Base-by-base conservation (phyloP, 345 rosid species). In the Aegle marmelos region DNA sequence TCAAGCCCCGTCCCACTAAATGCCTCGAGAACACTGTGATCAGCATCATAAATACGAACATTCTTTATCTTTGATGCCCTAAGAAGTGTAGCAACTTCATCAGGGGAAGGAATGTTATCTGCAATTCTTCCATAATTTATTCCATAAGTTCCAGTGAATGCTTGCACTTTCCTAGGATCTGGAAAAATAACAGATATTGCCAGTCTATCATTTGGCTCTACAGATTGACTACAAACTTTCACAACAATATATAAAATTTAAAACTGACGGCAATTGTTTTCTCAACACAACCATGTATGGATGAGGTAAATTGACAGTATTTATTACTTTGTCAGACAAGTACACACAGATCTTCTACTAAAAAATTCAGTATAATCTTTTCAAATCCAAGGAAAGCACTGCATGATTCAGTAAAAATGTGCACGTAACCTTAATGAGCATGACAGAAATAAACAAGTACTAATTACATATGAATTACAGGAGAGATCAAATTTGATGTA, bases 51-150 rank as follows among this genome's bases (percentile, higher is more conserved):
- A 68, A 96, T 94, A 67, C 99, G 90, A 45, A 96, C 92, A 81
- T 96, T 96, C 78, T 86, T 86, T 68, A 94, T 96, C 85, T 92
- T 96, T 14, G 97, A 88, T 68, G 88, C 90, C 86, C 85, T 90
- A 59, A 96, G 91, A 72, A 96, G 98, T 34, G 79, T 80, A 17
- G 82, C 98, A 68, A 94, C 99, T 79, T 96, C 80, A 27, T 96
- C 94, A 19, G 99, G 99, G 24, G 99, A 89, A 16, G 95, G 98
- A 4, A 96, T 90, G 85, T 96, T 94, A 86, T 96, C 91, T 7
- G 99, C 99, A 33, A 96, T 61, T 82, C 97, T 89, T 75, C 99
- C 99, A 79, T 96, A 96, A 69, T 96, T 96, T 84, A 96, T 92
- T 64, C 99, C 99, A 71, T 94, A 96, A 22, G 98, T 90, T 76